These are phyloP conservation scores for Paraleonurus japonicus DNA, from an alignment of 257 asterid genomes.

Conservation along the genomic window DNA sequence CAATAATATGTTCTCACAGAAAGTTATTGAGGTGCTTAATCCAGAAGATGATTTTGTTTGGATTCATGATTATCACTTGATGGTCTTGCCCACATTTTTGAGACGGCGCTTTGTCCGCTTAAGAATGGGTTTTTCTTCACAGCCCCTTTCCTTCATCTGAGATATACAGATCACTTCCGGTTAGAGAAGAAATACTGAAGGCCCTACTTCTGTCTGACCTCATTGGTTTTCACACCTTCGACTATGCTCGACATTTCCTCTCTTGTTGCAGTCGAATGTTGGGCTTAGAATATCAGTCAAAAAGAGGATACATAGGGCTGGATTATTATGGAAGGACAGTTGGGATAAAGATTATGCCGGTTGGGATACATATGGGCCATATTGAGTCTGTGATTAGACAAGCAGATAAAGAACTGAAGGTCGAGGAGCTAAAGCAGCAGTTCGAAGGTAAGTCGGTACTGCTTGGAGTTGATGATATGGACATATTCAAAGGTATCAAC, in stretches of 20 bases:
- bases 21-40: constrained; percentile 76
- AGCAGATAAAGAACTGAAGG: constrained; percentile 51
- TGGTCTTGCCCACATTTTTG: constrained; percentile 85
- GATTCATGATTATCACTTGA: constrained; percentile 86
- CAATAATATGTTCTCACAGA: constrained; percentile 73
- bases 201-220: constrained; percentile 72
- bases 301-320: constrained; percentile 77
- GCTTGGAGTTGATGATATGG: constrained; percentile 85
- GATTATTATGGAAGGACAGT: constrained; percentile 80
- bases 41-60: constrained; percentile 87
- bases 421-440: constrained; percentile 54
- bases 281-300: constrained; percentile 77
- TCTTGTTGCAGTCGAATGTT: constrained; percentile 84
- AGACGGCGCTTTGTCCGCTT: constrained; percentile 71
- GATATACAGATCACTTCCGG: constrained; percentile 79
- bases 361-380: constrained; percentile 77
- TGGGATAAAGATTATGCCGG: constrained; percentile 77
- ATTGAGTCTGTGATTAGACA: constrained; percentile 59
- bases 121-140: constrained; percentile 75
- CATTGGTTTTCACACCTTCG: constrained; percentile 82
- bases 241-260: constrained; percentile 77
- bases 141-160: constrained; percentile 82
- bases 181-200: constrained; percentile 77
- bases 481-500: constrained; percentile 74
- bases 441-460: constrained; percentile 64